Percentiles rank a stretch among this genome's conserved stretches.
These are phyloP conservation scores for Microstegium vimineum DNA, from an alignment of 176 grass and related monocot genomes.

Conservation along the genomic window DNA sequence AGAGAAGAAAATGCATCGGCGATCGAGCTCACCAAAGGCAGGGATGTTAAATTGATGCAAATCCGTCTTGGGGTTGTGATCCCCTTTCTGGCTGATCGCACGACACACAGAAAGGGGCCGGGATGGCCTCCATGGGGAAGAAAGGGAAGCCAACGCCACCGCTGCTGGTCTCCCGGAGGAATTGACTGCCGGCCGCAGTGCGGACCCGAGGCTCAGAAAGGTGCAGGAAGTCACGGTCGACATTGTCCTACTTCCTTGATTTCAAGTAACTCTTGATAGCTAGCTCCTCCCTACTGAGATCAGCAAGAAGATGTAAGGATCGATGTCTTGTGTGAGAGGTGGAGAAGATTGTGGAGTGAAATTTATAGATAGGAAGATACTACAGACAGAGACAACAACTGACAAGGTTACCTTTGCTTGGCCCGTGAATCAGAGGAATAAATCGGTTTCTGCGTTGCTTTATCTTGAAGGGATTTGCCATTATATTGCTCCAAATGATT, in stretches of 20 bases:
- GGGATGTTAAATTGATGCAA: conserved; percentile 24
- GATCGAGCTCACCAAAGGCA: background rate
- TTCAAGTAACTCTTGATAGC: background rate
- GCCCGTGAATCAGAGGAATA: conserved; percentile 15
- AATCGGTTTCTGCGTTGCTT: conserved; percentile 19
- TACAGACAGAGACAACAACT: background rate
- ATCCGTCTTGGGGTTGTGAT: conserved; percentile 23
- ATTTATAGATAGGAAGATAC: background rate
- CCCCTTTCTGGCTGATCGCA: background rate
- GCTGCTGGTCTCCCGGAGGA: background rate
- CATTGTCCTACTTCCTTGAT: background rate
- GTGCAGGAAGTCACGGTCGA: conserved; percentile 18
- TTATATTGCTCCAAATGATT: conserved; percentile 3
- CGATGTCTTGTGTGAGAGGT: background rate
- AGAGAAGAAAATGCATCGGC: background rate
- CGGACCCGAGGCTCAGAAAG: background rate
- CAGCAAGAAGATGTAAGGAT: background rate
- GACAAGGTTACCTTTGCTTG: conserved; percentile 24
- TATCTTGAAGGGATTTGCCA: background rate
- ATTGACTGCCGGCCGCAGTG: background rate
- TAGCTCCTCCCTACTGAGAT: background rate
- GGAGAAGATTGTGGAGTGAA: background rate
- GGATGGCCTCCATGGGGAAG: background rate
- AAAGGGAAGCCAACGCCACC: background rate
- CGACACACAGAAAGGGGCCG: background rate